These are phyloP conservation scores for Myriosclerotinia scirpicola DNA, from an alignment of 2,329 filamentous ascomycete species.

Conservation along the genomic window DNA sequence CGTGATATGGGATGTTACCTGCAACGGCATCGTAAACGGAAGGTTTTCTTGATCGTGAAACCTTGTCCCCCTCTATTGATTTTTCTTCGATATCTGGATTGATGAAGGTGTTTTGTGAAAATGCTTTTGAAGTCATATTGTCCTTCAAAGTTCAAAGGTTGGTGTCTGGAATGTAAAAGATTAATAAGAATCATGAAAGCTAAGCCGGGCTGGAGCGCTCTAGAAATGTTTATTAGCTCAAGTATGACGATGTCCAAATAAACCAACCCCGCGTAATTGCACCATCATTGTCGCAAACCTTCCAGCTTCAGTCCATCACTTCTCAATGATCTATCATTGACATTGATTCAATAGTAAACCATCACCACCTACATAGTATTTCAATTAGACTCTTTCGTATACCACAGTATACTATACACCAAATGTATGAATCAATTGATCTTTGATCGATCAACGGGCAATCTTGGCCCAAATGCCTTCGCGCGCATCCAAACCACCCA, in stretches of 20 bases:
- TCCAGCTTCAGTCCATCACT: constrained; percentile 11
- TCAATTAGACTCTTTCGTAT: neutral
- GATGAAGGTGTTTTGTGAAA: constrained; percentile 31
- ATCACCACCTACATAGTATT: neutral
- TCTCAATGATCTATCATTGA: neutral
- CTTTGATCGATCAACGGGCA: constrained; percentile 73
- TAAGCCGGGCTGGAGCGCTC: neutral
- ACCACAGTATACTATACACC: neutral
- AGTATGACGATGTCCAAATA: constrained; percentile 5
- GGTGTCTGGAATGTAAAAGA: constrained; percentile 7
- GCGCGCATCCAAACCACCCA: constrained; percentile 63
- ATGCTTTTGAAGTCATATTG: constrained; percentile 36
- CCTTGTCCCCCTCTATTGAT: constrained; percentile 27
- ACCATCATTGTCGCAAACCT: neutral
- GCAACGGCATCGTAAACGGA: constrained; percentile 74
- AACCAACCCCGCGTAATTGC: constrained; percentile 7
- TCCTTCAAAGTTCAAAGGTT: neutral
- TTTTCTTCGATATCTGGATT: constrained; percentile 25
- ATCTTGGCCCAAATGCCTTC: constrained; percentile 61
- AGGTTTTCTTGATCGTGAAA: constrained; percentile 42
- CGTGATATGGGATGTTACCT: constrained; percentile 46
- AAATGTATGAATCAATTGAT: constrained; percentile 76
- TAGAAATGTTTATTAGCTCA: constrained; percentile 18
- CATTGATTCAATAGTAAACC: neutral
- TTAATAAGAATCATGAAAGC: neutral